Evolutionary conservation across 306 rosid genomes (phyloP), one percentile per base, ranked within the genome.

Genomic region (Elaeagnus macrophylla): DNA sequence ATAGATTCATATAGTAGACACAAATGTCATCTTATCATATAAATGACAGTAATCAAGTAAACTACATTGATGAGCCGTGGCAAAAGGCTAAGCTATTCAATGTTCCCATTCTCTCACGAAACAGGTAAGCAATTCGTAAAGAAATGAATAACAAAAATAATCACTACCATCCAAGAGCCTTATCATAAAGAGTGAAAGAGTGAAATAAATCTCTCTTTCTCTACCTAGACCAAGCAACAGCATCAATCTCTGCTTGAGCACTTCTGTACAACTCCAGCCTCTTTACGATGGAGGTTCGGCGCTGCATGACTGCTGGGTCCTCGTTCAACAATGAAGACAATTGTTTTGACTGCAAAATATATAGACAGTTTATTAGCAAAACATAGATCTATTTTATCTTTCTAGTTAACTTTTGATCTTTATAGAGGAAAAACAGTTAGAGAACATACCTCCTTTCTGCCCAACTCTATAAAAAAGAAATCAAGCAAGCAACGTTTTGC

Each of bases 401-500:
- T 5, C 32, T 13, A 36, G 48, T n/a, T 35, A 18, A 45, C 8
- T 44, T 6, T 7, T 25, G 18, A 38, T 10, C 17, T 44, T 38
- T 5, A 2, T 42, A 25, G 35, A n/a, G 19, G 11, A 25, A n/a
- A 12, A 5, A 13, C 12, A 10, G 12, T 54, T 14, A 15, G 35
- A 37, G 41, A 9, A 12, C 67, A 17, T 56, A 61, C 80, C 73
- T 70, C 81, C 60, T 62, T 70, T 45, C 46, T 39, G 15, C 81
- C 81, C 61, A 75, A 36, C 44, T 75, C 77, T 12, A 77, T 66
- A 4, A 70, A 75, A 52, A 75, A 75, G 44, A 70, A 59, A 59
- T 75, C 77, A 4, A 75, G 77, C 40, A 75, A 70, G 65, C 73
- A 39, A 56, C 77, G 81, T 46, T 75, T 75, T 63, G 80, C 80